These are phyloP conservation scores for Cryptococcus floricola DNA, from an alignment of 1,284 basidiomycete species.

Conservation along the genomic window DNA sequence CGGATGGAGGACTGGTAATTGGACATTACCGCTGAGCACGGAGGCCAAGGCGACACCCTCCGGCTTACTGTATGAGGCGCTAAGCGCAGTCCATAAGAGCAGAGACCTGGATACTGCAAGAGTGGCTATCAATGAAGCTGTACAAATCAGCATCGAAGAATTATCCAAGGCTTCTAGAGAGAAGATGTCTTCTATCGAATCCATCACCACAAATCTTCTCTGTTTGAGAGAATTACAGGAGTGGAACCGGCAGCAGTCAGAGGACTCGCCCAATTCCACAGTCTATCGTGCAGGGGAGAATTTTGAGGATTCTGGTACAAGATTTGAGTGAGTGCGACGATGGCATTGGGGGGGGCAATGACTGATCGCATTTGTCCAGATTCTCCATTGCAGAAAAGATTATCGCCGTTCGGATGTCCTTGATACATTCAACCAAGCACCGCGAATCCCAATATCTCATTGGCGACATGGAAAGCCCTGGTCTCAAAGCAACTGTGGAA, in stretches of 20 bases:
- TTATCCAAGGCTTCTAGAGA: conserved; percentile 67
- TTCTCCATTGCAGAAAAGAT: conserved; percentile 73
- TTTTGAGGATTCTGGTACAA: conserved; percentile 1
- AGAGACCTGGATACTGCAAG: conserved; percentile 57
- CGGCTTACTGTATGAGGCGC: conserved; percentile 68
- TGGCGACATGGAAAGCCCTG: conserved; percentile 61
- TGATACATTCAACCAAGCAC: conserved; percentile 69
- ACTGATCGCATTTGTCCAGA: conserved; percentile 50
- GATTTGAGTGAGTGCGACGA: not conserved
- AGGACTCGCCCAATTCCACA: conserved; percentile 45
- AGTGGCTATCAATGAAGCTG: conserved; percentile 53
- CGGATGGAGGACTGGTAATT: conserved; percentile 84
- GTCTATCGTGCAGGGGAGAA: conserved; percentile 14
- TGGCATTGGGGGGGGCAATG: not conserved
- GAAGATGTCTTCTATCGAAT: conserved; percentile 68
- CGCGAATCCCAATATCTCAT: conserved; percentile 56
- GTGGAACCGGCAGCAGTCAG: conserved; percentile 42
- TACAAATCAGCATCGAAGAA: conserved; percentile 62
- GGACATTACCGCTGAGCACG: conserved; percentile 73
- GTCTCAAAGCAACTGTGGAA: conserved; percentile 56
- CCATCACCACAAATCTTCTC: conserved; percentile 65
- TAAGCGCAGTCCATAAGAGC: conserved; percentile 72
- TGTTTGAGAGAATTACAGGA: conserved; percentile 66
- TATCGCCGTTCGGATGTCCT: conserved; percentile 73
- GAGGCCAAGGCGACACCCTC: conserved; percentile 50